phyloP scores from a whole-genome alignment of 1,139 yeast species.

The Suhomyces anneliseae region DNA sequence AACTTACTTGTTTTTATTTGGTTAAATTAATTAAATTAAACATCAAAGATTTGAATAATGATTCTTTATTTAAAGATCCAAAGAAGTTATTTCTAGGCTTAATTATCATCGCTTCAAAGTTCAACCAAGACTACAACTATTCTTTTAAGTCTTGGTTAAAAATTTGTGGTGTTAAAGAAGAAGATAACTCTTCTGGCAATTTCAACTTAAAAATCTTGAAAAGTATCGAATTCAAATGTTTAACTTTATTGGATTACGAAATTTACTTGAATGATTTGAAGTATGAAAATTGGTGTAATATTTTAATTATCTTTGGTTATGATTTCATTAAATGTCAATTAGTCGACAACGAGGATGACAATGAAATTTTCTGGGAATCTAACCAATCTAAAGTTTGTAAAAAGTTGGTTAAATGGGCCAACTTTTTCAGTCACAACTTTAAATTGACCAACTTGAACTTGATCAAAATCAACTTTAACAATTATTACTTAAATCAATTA shows the following conservation, averaged over 20 bases:
- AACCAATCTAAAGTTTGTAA: constrained; percentile 19
- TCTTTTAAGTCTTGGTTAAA: constrained; percentile 74
- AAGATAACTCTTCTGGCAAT: constrained; percentile 14
- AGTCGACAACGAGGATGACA: constrained; percentile 15
- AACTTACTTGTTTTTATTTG: constrained; percentile 65
- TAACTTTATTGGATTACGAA: constrained; percentile 55
- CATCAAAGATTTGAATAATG: constrained; percentile 7
- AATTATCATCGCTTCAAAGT: constrained; percentile 69
- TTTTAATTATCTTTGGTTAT: constrained; percentile 44
- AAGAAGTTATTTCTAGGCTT: constrained; percentile 67
- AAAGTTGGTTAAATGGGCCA: constrained; percentile 34
- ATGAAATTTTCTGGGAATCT: constrained; percentile 34
- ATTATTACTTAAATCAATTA: constrained; percentile 35
- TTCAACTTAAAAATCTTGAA: constrained; percentile 45
- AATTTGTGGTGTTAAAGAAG: constrained; percentile 58
- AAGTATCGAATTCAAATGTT: constrained; percentile 54
- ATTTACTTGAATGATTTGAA: constrained; percentile 50
- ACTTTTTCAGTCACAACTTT: constrained; percentile 24
- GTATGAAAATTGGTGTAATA: constrained; percentile 58
- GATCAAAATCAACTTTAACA: constrained; percentile 29
- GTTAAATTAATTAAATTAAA: constrained; percentile 40
- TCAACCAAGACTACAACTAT: constrained; percentile 71
- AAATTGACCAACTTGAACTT: constrained; percentile 18
- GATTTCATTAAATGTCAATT: constrained; percentile 35
- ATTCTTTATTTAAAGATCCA: constrained; percentile 44